Percentiles rank a stretch among this genome's conserved stretches.
Conservation (phyloP, 345 rosid genomes). For the Sisymbrium irio region DNA sequence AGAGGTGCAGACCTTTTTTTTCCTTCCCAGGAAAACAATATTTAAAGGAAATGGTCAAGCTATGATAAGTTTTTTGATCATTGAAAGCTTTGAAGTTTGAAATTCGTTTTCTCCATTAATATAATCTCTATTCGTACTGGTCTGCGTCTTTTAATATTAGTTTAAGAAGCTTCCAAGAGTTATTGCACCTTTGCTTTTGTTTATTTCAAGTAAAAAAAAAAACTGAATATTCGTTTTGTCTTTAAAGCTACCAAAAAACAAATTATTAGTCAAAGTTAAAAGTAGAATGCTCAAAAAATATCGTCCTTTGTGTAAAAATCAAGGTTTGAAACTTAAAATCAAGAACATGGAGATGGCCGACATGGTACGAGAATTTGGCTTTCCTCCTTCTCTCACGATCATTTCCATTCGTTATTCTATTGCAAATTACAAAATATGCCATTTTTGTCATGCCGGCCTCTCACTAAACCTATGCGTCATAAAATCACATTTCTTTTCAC, state of each 20-base stretch:
- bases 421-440: no score
- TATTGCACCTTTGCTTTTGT: slow-evolving; percentile 7
- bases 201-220: slow-evolving; percentile 1
- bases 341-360: neutral
- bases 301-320: neutral
- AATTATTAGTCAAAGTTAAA: neutral
- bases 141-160: slow-evolving; percentile 18
- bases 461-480: no score
- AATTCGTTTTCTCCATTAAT: slow-evolving; percentile 16
- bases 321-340: neutral
- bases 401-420: neutral
- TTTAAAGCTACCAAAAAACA: neutral
- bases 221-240: slow-evolving; percentile 19
- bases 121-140: slow-evolving; percentile 10
- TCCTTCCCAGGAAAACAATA: slow-evolving; percentile 17
- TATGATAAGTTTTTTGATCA: slow-evolving; percentile 32
- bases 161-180: slow-evolving; percentile 25
- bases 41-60: slow-evolving; percentile 21
- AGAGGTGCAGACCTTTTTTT: slow-evolving; percentile 16
- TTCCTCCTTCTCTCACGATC: neutral
- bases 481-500: no score
- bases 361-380: neutral
- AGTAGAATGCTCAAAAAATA: neutral
- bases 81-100: slow-evolving; percentile 33
- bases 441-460: no score